Base-by-base conservation (phyloP, 1,139 yeast species). In the Pneumocystis oryctolagi region DNA sequence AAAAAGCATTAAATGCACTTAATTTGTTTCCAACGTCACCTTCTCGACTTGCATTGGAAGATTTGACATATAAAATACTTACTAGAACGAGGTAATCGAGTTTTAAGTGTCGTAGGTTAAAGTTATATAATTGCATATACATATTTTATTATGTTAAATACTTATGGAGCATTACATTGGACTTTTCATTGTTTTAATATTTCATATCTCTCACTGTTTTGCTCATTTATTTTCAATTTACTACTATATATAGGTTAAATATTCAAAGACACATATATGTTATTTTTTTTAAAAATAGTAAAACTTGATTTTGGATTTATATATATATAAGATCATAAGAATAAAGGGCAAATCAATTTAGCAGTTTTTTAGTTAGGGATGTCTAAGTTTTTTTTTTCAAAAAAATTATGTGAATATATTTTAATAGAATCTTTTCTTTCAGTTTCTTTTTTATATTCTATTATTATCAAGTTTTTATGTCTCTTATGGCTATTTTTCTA, bases 31-130 rank as follows among this genome's bases (percentile, higher is more conserved):
- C 98, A 0, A 90, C 86, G 67, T 84, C 95, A 31, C 95, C 88
- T 70, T 87, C 97, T 18, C 80, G 96, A 69, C 83, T 88, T 66
- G 97, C 97, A 1, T 78, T 92, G 67, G 92, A 86, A 71, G 82
- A 87, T 67, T 79, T 92, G 70, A 89, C 98, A 16, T 84, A 84
- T 71, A 85, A 94, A 14, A 82, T 92, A 40, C 78, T 92, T 67
- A 85, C 94, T 63, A 84, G 98, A 78, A 80, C 80, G 58, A 88
- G 85, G 73, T 88, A 76, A 55, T 40, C 32, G 16, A 28, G 12
- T n/a, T n/a, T 28, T 58, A 40, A 39, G 28, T 31, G 16, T 40
- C 14, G 6, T 18, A 16, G 6, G 8, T 12, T 16, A 40, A 47
- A 9, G 14, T 47, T 25, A 16, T 25, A 47, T 40, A 40, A 66